These are phyloP conservation scores for Vitis labrusca DNA, from an alignment of 164 flowering plant species.

Conservation along the genomic window DNA sequence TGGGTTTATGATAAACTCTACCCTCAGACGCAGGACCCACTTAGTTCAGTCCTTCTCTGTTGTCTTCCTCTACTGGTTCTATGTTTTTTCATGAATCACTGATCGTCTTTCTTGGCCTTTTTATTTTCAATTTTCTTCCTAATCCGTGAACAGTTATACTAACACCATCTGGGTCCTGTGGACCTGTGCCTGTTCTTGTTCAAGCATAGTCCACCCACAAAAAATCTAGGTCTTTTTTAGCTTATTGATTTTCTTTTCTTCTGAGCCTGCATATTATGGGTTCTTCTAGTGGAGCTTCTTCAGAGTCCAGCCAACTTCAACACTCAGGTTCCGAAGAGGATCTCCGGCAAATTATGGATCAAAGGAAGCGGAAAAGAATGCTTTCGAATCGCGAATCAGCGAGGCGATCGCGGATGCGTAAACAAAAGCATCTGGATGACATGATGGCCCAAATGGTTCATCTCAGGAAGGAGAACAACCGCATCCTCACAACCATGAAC, in stretches of 20 bases:
- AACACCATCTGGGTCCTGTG: constrained; percentile 7
- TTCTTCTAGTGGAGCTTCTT: constrained; percentile 20
- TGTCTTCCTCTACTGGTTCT: constrained; percentile 57
- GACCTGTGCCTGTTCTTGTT: background rate
- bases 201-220: background rate
- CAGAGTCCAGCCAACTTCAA: constrained; percentile 6
- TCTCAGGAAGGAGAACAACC: constrained; percentile 29
- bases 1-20: constrained; percentile 31
- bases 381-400: constrained; percentile 50
- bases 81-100: constrained; percentile 36
- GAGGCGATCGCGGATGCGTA: constrained; percentile 37
- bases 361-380: constrained; percentile 45
- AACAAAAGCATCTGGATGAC: constrained; percentile 42
- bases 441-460: constrained; percentile 23
- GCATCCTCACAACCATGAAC: constrained; percentile 22
- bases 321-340: constrained; percentile 26
- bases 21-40: constrained; percentile 34
- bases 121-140: background rate
- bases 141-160: too few species aligned
- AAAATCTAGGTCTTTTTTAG: background rate
- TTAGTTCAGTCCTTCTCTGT: constrained; percentile 54
- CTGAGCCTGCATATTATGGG: constrained; percentile 9
- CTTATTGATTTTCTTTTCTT: background rate
- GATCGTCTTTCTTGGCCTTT: too few species aligned
- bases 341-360: constrained; percentile 23